Conservation (phyloP, 2,329 filamentous ascomycete species). For the Tetracladium maxilliforme region DNA sequence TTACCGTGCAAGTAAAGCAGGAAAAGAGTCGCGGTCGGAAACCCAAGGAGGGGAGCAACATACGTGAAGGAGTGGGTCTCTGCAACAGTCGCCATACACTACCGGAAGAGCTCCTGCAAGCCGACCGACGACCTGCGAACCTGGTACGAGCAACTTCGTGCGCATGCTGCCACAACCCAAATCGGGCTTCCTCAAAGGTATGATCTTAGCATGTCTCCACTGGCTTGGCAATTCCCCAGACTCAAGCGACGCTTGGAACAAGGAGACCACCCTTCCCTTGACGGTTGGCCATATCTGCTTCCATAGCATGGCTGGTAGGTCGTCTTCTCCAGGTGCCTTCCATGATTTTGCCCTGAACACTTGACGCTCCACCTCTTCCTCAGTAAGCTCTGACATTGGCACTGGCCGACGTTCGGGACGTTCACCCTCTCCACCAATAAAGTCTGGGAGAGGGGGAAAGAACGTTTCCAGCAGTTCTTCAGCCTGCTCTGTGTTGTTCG, state of each 20-base stretch:
- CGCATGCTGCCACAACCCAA: no score
- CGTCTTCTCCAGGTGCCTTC: conserved; percentile 5
- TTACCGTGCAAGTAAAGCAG: conserved; percentile 1
- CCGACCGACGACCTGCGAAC: no score
- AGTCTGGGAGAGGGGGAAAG: conserved; percentile 4
- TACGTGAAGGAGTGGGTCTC: background rate
- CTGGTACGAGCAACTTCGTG: no score
- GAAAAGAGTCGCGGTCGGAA: conserved; percentile 1
- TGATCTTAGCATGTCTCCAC: no score
- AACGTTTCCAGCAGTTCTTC: conserved; percentile 4
- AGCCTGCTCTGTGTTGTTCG: conserved; percentile 4
- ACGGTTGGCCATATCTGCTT: conserved; percentile 10
- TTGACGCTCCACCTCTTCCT: conserved; percentile 3
- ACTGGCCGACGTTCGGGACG: conserved; percentile 1
- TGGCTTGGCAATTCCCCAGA: no score
- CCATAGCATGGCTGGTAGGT: conserved; percentile 9
- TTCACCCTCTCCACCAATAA: conserved; percentile 3
- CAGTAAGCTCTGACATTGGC: conserved; percentile 1
- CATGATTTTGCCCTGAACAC: conserved; percentile 1
- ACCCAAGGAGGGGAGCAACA: background rate
- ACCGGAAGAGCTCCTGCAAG: no score
- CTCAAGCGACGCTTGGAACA: conserved; percentile 9
- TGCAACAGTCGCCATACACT: conserved; percentile 2
- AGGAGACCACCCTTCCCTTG: conserved; percentile 6
- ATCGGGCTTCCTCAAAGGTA: no score